Evolutionary conservation across 1,139 yeast genomes (phyloP).

Genomic region (Saccharomyces pastorianus): DNA sequence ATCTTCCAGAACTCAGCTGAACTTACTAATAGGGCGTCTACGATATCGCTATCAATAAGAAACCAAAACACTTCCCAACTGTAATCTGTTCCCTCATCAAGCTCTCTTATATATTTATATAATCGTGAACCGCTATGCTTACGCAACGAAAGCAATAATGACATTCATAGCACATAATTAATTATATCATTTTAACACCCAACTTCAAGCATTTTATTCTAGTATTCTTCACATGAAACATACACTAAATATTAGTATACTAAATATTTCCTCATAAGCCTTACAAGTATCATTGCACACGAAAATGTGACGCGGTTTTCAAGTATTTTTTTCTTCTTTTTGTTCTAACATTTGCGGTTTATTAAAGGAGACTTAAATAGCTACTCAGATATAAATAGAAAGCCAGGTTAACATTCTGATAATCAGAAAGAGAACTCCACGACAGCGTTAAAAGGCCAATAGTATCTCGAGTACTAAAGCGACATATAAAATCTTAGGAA

Average conservation of each 20-base stretch:
- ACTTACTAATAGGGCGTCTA: conserved; percentile 1
- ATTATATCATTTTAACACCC: background rate
- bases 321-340: background rate
- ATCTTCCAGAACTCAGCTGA: background rate
- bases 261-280: background rate
- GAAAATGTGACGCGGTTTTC: background rate
- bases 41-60: background rate
- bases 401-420: background rate
- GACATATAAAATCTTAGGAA: background rate
- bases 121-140: background rate
- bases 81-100: background rate
- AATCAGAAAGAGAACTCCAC: background rate
- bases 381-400: background rate
- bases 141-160: background rate
- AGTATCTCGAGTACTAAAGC: background rate
- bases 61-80: background rate
- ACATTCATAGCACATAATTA: background rate
- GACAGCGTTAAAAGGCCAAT: background rate
- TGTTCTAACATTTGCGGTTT: background rate
- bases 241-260: background rate
- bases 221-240: background rate
- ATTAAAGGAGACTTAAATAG: background rate
- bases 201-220: background rate
- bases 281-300: background rate
- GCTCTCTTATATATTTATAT: background rate